Percentiles rank a stretch among this genome's conserved stretches.
Evolutionary conservation across 306 rosid species (phyloP).

Genomic region (Acacia melanoxylon): DNA sequence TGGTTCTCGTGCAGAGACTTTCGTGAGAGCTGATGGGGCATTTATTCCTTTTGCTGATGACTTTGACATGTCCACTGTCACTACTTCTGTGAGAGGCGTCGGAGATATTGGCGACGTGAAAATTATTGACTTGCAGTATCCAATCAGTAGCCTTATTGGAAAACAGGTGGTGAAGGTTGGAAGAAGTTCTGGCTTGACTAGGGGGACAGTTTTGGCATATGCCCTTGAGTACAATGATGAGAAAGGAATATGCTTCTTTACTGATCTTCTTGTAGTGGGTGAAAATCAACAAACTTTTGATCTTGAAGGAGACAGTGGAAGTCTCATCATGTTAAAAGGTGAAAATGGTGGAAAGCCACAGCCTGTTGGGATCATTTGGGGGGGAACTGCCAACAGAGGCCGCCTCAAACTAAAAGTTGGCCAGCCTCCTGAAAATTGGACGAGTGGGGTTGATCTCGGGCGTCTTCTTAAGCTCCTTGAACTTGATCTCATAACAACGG

Average conservation of each 20-base stretch:
- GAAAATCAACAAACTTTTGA: constrained; percentile 98
- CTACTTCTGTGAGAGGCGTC: constrained; percentile 82
- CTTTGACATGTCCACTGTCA: constrained; percentile 90
- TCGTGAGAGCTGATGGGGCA: constrained; percentile 97
- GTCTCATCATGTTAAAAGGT: constrained; percentile 90
- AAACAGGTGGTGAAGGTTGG: constrained; percentile 97
- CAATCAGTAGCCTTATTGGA: constrained; percentile 86
- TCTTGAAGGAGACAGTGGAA: constrained; percentile 99
- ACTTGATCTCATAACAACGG: constrained; percentile 87
- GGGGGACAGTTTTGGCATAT: constrained; percentile 93
- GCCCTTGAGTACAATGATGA: constrained; percentile 98
- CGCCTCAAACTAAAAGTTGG: constrained; percentile 95
- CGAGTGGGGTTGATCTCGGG: constrained; percentile 98
- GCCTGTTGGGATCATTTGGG: constrained; percentile 98
- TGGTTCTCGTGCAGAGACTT: constrained; percentile 75
- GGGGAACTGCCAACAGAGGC: constrained; percentile 98
- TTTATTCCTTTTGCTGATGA: constrained; percentile 98
- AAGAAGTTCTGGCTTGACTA: constrained; percentile 96
- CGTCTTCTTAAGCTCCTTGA: constrained; percentile 95
- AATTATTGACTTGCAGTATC: constrained; percentile 82
- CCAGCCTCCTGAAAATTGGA: constrained; percentile 99
- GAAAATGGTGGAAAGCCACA: constrained; percentile 75
- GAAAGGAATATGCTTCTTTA: constrained; percentile 97
- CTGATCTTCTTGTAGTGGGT: constrained; percentile 97
- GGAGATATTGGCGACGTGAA: constrained; percentile 87